Conservation (phyloP, 2,329 filamentous ascomycete species). For the Penicillium brevicompactum region DNA sequence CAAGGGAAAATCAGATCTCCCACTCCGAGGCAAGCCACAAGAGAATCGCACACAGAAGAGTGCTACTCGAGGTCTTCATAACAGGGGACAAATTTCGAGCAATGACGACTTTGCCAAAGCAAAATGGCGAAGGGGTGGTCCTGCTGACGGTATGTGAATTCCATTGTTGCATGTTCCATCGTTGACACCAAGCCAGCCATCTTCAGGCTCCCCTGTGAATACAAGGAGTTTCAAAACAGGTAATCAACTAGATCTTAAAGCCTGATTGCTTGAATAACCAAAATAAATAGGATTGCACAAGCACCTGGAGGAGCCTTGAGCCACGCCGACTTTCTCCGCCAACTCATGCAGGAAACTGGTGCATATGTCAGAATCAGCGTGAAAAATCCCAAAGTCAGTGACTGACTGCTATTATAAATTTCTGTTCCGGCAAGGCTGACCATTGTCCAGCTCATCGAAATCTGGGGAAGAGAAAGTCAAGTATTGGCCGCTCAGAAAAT, state of each 20-base stretch:
- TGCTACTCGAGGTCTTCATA: not conserved
- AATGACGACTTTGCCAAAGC: not conserved
- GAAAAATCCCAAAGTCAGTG: not conserved
- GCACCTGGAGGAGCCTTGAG: not conserved
- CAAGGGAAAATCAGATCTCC: no score
- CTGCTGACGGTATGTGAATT: conserved; percentile 1
- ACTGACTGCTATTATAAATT: not conserved
- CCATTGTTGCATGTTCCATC: no score
- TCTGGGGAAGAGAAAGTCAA: conserved; percentile 2
- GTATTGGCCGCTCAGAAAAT: not conserved
- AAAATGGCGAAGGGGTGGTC: conserved; percentile 1
- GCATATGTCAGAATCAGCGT: not conserved
- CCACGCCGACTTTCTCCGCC: not conserved
- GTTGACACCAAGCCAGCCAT: not conserved
- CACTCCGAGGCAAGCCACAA: no score
- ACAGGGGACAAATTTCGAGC: not conserved
- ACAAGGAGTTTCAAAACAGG: not conserved
- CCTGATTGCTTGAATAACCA: not conserved
- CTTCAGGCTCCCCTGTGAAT: conserved; percentile 4
- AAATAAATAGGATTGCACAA: not conserved
- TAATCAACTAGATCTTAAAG: not conserved
- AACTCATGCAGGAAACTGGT: not conserved
- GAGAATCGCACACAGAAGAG: not conserved
- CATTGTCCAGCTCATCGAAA: not conserved
- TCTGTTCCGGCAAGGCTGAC: not conserved